Evolutionary conservation across 345 rosid genomes (phyloP).

Genomic region (Draba incana): DNA sequence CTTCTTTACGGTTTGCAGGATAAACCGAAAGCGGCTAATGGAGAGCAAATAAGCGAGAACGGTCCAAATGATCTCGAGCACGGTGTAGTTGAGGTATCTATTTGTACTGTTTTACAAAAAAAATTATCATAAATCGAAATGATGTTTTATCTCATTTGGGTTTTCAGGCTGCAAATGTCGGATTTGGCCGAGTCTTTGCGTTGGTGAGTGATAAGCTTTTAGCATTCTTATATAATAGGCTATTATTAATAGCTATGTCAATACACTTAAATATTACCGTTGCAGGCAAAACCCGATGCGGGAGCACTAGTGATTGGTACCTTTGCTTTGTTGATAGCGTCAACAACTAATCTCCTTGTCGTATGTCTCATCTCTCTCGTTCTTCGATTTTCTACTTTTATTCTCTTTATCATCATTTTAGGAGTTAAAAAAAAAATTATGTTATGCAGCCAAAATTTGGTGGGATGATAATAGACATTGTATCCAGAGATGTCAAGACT

Average conservation of each 20-base stretch:
- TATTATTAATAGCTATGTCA: too few relatives aligned
- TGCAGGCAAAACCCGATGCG: constrained; percentile 82
- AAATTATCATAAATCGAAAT: constrained; percentile 16
- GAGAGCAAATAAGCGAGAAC: constrained; percentile 42
- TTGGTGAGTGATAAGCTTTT: constrained; percentile 53
- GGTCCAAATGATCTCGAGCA: constrained; percentile 56
- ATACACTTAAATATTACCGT: constrained; percentile 12
- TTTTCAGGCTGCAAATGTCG: constrained; percentile 67
- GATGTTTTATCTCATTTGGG: not conserved
- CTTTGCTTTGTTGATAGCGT: constrained; percentile 69
- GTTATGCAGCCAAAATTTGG: constrained; percentile 64
- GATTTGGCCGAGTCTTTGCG: constrained; percentile 66
- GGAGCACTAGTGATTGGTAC: constrained; percentile 73
- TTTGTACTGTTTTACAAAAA: constrained; percentile 12
- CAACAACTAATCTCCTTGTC: constrained; percentile 71
- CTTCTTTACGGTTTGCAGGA: constrained; percentile 38
- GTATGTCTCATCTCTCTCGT: constrained; percentile 46
- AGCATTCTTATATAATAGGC: not conserved
- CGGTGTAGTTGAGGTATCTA: constrained; percentile 63
- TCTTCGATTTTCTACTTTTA: not conserved
- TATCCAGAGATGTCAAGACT: constrained; percentile 51
- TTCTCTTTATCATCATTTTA: too few relatives aligned
- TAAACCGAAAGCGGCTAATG: constrained; percentile 47
- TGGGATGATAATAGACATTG: constrained; percentile 69
- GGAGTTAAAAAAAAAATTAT: not conserved